Evolutionary conservation across 371 early-diverging fungal genomes (phyloP).

Genomic region (Circinella minor): DNA sequence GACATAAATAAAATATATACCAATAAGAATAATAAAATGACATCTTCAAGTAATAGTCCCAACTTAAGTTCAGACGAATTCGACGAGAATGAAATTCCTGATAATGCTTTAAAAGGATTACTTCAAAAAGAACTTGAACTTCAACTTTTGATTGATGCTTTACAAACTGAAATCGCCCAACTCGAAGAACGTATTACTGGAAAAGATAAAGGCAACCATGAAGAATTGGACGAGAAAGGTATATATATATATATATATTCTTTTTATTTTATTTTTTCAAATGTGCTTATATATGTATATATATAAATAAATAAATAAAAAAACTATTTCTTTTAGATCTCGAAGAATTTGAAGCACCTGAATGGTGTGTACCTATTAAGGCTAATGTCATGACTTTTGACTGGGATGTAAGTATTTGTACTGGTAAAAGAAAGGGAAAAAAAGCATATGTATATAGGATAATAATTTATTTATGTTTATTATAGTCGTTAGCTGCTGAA

Average conservation of each 20-base stretch:
- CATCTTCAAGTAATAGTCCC: neutral
- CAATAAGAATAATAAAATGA: neutral
- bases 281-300: neutral
- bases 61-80: slow-evolving; percentile 24
- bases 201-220: slow-evolving; percentile 31
- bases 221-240: slow-evolving; percentile 41
- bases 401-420: slow-evolving; percentile 71
- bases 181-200: slow-evolving; percentile 52
- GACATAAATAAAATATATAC: no score
- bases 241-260: neutral
- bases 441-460: no score
- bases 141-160: slow-evolving; percentile 56
- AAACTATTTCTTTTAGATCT: slow-evolving; percentile 51
- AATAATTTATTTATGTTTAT: neutral
- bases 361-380: slow-evolving; percentile 93
- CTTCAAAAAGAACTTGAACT: slow-evolving; percentile 60
- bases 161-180: slow-evolving; percentile 62
- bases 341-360: slow-evolving; percentile 90
- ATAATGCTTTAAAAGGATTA: slow-evolving; percentile 36
- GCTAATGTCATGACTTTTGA: slow-evolving; percentile 95
- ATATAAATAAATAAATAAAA: slow-evolving; percentile 7
- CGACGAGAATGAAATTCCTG: slow-evolving; percentile 32
- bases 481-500: slow-evolving; percentile 71
- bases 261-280: neutral
- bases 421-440: neutral